Conservation (phyloP, 1,284 basidiomycete species). For the Trametes polyzona region DNA sequence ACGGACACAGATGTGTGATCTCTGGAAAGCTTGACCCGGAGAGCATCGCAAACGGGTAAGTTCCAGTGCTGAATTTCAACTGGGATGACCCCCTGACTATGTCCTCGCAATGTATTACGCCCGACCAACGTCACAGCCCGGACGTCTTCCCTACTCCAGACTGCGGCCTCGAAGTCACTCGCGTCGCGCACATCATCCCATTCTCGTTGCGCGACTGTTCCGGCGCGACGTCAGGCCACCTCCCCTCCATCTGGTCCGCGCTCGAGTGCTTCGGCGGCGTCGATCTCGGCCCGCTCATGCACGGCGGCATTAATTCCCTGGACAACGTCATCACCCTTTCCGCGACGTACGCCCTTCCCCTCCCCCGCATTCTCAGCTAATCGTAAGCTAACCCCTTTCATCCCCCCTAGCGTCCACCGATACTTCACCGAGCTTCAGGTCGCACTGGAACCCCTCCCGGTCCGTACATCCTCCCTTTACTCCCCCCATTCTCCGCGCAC, state of each 20-base stretch:
- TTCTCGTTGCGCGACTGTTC: constrained; percentile 21
- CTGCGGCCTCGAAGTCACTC: constrained; percentile 19
- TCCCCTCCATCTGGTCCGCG: constrained; percentile 22
- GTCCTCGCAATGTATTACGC: too few relatives aligned
- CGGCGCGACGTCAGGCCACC: constrained; percentile 11
- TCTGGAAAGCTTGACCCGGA: constrained; percentile 22
- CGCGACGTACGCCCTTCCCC: constrained; percentile 16
- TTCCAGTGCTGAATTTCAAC: too few relatives aligned
- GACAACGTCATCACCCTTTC: constrained; percentile 26
- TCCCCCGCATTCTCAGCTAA: background rate
- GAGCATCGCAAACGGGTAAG: constrained; percentile 19
- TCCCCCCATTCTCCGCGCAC: background rate
- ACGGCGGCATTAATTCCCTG: constrained; percentile 21
- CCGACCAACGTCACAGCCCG: background rate
- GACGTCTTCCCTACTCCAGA: background rate
- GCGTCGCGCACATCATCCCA: constrained; percentile 22
- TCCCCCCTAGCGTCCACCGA: constrained; percentile 14
- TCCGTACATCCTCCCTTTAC: background rate
- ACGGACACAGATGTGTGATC: constrained; percentile 19
- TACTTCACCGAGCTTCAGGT: constrained; percentile 26
- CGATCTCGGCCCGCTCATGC: constrained; percentile 19
- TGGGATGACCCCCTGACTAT: too few relatives aligned
- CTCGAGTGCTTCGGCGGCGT: constrained; percentile 22
- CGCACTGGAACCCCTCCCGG: constrained; percentile 18
- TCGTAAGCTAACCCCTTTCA: background rate